Evolutionary conservation across 2,329 filamentous ascomycete genomes (phyloP), one percentile per base, ranked within the genome.

Genomic region (Knoxdaviesia proteae): DNA sequence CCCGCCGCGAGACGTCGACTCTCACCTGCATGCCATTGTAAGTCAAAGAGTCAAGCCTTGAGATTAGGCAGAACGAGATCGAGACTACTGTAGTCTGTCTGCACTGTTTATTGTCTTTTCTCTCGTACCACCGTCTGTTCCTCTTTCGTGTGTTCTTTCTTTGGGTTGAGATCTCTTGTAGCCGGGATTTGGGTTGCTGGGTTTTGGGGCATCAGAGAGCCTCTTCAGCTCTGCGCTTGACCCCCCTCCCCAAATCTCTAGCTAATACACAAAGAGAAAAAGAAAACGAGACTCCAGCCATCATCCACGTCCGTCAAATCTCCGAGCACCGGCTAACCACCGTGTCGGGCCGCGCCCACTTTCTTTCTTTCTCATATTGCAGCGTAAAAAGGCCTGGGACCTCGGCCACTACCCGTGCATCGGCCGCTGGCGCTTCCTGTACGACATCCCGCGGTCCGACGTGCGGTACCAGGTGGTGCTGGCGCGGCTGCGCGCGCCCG

Each of bases 391-490:
- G 37, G 59, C 65, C 6, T 68, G 65, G 66, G 56, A 56, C 32
- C 50, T 62, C 39, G 61, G 61, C 37, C 59, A 59, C 6, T 60
- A 60, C 45, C 61, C 64, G 31, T 66, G 58, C 48, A 58, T 68
- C 42, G 65, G 65, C n/a, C 58, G 63, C 39, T 68, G 65, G 61
- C 65, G 62, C 39, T 69, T 69, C 44, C 55, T 68, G 10, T 60
- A 59, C 37, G 53, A 67, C n/a, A 53, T 56, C 7, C 59, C 64
- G 39, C 51, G 53, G 20, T 48, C 55, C 35, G 63, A 68, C 46
- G 54, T 60, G 5, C 58, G 56, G 39, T 66, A 67, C 47, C 60
- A 58, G 41, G 53, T 60, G 39, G 61, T 60, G 6, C 54, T 67
- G 20, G 57, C 57, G 42, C 58, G 63, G 32, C 57, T 68, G 34